Conservation (phyloP, 2,329 filamentous ascomycete genomes). For the Septoria petroselini region DNA sequence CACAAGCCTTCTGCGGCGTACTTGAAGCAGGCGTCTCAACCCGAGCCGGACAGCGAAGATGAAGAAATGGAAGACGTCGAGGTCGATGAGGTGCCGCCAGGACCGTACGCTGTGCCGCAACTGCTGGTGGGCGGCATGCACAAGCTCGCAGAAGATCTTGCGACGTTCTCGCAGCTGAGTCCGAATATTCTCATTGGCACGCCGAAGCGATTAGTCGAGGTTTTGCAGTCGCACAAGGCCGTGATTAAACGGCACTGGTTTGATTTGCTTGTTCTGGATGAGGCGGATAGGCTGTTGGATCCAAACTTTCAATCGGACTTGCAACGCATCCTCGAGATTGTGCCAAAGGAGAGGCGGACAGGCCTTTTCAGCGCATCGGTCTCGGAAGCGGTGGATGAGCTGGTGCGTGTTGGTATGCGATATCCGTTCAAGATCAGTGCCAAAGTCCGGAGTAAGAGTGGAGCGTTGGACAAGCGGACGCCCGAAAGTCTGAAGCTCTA, state of each 20-base stretch:
- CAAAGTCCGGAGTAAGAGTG: constrained; percentile 74
- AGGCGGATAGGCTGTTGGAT: constrained; percentile 88
- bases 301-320: constrained; percentile 91
- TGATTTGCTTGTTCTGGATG: constrained; percentile 87
- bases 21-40: constrained; percentile 51
- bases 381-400: constrained; percentile 89
- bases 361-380: constrained; percentile 93
- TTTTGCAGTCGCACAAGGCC: constrained; percentile 68
- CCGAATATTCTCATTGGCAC: constrained; percentile 90
- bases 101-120: constrained; percentile 69
- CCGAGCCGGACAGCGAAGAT: constrained; percentile 41
- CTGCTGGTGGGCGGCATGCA: constrained; percentile 82
- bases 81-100: constrained; percentile 46
- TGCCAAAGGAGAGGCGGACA: constrained; percentile 91
- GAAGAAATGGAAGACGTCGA: constrained; percentile 40
- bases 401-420: constrained; percentile 84
- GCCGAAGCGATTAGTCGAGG: constrained; percentile 81
- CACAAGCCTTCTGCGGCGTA: constrained; percentile 73
- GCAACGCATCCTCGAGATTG: constrained; percentile 73
- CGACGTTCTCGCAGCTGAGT: constrained; percentile 75
- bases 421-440: constrained; percentile 95
- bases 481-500: constrained; percentile 91
- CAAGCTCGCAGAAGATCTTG: constrained; percentile 79
- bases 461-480: constrained; percentile 78
- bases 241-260: constrained; percentile 52